Evolutionary conservation across 148 eudicot species (phyloP), one percentile per base, ranked within the genome.

Genomic region (Selenicereus undatus): DNA sequence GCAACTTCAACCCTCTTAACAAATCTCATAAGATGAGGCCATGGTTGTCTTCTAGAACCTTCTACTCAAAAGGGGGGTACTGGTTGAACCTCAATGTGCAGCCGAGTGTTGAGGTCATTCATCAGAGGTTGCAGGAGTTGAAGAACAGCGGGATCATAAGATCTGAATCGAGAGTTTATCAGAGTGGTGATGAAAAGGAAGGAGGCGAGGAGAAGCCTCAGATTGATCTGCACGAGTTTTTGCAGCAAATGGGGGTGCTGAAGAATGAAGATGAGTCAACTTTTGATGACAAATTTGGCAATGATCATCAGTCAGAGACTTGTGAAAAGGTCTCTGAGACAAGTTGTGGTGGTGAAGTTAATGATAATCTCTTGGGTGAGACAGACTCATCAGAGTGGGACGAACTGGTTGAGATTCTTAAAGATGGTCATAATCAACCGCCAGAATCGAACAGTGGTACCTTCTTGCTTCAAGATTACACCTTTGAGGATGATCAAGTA

Each of bases 151-250:
- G 83, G 3, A 43, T 74, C 62, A 58, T 85, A 48, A 54, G 45
- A 24, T 74, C 62, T 12, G 79, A 73, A 51, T 27, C 58, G 0
- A 72, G 81, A 83, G 2, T 36, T 4, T 24, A 87, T 85, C 35
- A 72, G 70, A 51, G 35, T 71, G 27, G n/a, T 16, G 62, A 1
- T 4, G 62, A 56, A 56, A 56, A 17, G 62, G 20, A 5, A 20
- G 76, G 62, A 58, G 45, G 52, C 27, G 45, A 62, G 18, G 86
- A 88, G 89, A 93, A 90, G 85, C 98, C 98, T 73, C 98, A 95
- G 81, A 86, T 93, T 81, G 98, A 95, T 80, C 88, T 95, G 76
- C 87, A 87, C 45, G 98, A 95, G 84, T 95, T 95, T 75, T 88
- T 95, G 20, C 91, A 95, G 76, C 94, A 95, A 69, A 73, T 95